Evolutionary conservation across 2,329 filamentous ascomycete genomes (phyloP), one percentile per base, ranked within the genome.

Genomic region (Clonostachys byssicola): DNA sequence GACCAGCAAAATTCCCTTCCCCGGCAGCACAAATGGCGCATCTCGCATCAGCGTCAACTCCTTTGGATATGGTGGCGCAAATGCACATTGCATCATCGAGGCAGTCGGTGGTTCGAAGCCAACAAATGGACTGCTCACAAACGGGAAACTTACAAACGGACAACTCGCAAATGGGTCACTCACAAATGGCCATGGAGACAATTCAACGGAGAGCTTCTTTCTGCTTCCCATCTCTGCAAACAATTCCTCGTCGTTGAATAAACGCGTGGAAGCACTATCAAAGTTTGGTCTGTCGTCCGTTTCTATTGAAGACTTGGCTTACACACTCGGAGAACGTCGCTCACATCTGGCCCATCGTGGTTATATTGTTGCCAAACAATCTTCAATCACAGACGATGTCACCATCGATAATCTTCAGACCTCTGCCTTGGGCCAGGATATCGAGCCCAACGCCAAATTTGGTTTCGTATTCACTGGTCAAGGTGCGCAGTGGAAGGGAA

Each of bases 401-500:
- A 8, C 23, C 23, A 30, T 30, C 23, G 23, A 30, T 9, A 30
- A 30, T 30, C 23, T 30, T 30, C 23, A 10, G 23, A 30, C 23
- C 23, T 30, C 23, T 30, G 6, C 23, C 23, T 30, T 30, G 23
- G 23, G 23, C 9, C 23, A 30, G 23, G 23, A 30, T 30, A 30
- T 30, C 23, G 23, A 10, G 2, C 8, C 23, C 6, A 30, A 30
- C 4, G 23, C 23, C 8, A 30, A 9, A 4, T 35, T 72, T 0
- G 60, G 60, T 1, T 74, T 77, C 42, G 55, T 60, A 5, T 76
- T 75, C 47, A 74, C 73, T 0, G 69, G 69, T 0, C 75, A 79
- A 50, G 75, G 75, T 1, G 54, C 64, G 0, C 60, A 55, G 1
- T 60, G 64, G 39, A 47, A 51, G 0, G 57, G 55, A 7, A 65